Base-by-base conservation (phyloP, 192 early-diverging fungal genomes). In the Paraglomus brasilianum region DNA sequence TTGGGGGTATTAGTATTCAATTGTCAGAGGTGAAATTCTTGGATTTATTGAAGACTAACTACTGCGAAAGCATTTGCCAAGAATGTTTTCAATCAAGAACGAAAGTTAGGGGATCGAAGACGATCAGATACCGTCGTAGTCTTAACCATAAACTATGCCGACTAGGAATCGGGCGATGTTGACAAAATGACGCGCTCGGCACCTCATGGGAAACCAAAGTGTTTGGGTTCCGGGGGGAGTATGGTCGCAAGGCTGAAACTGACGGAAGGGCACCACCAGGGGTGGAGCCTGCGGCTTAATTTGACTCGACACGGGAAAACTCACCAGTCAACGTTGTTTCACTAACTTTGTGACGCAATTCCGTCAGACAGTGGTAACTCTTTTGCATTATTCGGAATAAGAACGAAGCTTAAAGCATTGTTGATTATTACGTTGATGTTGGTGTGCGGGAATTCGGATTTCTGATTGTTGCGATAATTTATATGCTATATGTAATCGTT, bases 1-100 rank as follows among this genome's bases (percentile, higher is more conserved):
- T 88, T 87, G 85, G 87, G 84, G 86, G 86, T 85, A 90, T 87
- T 90, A 83, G 86, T 81, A 90, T 87, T 87, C 83, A 80, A 81
- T 85, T 82, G 85, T 85, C 83, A 87, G 85, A 88, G 89, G 85
- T 91, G 86, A 89, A 91, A 91, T 89, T 88, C 88, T 88, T 90
- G 86, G 88, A 90, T 89, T 87, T 84, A 82, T 80, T 74, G 82
- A 86, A 89, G 88, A 85, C 86, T 86, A 82, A 87, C 89, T 87
- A 80, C 79, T 89, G 88, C 85, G 86, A 88, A 88, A 83, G 83
- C 83, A 85, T 85, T 88, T 88, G 78, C 77, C 84, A 83, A 88
- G 86, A 76, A 86, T 85, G 85, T 86, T 56, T 59, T 70, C 59
- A 80, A 88, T 88, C 80, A 85, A 86, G 86, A 85, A 87, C 81